Conservation (phyloP, 352 stramenopile genomes). For the Proteromonas lacertae region DNA sequence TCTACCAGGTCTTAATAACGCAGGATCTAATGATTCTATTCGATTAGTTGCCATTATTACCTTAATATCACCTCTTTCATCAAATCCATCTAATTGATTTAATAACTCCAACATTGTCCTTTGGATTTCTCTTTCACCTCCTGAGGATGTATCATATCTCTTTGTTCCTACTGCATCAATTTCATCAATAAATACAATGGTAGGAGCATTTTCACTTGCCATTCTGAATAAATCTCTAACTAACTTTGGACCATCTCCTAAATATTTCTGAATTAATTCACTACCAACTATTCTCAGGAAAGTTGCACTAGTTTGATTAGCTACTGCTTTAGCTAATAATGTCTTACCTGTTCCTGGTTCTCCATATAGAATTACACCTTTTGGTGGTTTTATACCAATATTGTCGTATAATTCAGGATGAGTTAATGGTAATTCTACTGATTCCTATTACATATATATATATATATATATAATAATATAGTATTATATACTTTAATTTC, state of each 20-base stretch:
- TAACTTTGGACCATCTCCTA: slow-evolving; percentile 81
- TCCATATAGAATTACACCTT: slow-evolving; percentile 98
- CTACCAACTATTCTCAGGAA: slow-evolving; percentile 94
- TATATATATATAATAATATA: slow-evolving; percentile 1
- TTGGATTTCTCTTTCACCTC: slow-evolving; percentile 93
- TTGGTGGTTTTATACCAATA: slow-evolving; percentile 86
- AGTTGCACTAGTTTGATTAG: slow-evolving; percentile 96
- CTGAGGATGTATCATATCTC: slow-evolving; percentile 86
- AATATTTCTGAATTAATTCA: slow-evolving; percentile 95
- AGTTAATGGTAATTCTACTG: slow-evolving; percentile 79
- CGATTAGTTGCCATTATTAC: no score
- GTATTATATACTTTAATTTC: slow-evolving; percentile 34
- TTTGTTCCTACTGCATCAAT: slow-evolving; percentile 98
- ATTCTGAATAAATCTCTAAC: slow-evolving; percentile 96
- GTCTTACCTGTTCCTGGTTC: no score
- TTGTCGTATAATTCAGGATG: slow-evolving; percentile 98
- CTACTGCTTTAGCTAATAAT: no score
- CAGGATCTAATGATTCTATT: no score
- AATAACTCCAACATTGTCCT: no score
- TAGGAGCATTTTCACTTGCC: slow-evolving; percentile 81
- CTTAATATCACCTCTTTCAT: slow-evolving; percentile 96
- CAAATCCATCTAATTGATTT: no score
- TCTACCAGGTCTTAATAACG: no score
- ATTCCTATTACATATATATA: slow-evolving; percentile 58
- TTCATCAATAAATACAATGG: slow-evolving; percentile 99